These are phyloP conservation scores for Plasmodium sp. DNA, from an alignment of 169 alveolate genomes.

Conservation along the genomic window DNA sequence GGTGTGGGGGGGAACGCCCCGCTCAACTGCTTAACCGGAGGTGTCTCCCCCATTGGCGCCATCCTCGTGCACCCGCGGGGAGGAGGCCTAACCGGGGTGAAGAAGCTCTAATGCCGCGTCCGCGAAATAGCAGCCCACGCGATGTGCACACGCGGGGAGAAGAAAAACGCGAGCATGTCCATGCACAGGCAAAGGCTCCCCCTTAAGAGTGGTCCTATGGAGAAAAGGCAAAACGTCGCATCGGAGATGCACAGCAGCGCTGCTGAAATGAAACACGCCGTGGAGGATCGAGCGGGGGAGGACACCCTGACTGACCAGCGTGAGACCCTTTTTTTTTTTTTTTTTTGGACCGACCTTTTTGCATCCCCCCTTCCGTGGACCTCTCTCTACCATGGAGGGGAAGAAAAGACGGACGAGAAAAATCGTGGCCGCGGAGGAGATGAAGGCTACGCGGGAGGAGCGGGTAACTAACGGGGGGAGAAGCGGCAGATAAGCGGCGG, in stretches of 20 bases:
- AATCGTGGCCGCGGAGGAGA: conserved; percentile 1
- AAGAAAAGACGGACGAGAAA: not conserved
- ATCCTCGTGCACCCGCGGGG: not conserved
- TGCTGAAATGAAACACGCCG: not conserved
- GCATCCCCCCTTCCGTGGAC: not conserved
- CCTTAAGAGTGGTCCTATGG: not conserved
- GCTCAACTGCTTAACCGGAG: not conserved
- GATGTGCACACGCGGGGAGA: not conserved
- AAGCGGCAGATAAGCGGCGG: too few relatives aligned
- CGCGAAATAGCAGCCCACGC: not conserved
- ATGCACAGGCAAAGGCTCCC: not conserved
- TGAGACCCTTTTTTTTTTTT: not conserved
- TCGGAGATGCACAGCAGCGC: not conserved
- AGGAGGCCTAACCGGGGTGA: not conserved
- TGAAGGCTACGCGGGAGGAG: conserved; percentile 28
- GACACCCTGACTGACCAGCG: not conserved
- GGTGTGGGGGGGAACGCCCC: not conserved
- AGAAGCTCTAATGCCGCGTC: not conserved
- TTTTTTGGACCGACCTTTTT: not conserved
- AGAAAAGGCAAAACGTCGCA: not conserved
- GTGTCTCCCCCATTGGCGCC: not conserved
- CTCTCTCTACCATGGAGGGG: conserved; percentile 9
- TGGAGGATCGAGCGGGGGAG: not conserved
- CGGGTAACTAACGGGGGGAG: conserved; percentile 1
- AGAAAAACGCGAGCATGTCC: not conserved